Base-by-base conservation (phyloP, 2,329 filamentous ascomycete genomes). In the Verticillium nonalfalfae region DNA sequence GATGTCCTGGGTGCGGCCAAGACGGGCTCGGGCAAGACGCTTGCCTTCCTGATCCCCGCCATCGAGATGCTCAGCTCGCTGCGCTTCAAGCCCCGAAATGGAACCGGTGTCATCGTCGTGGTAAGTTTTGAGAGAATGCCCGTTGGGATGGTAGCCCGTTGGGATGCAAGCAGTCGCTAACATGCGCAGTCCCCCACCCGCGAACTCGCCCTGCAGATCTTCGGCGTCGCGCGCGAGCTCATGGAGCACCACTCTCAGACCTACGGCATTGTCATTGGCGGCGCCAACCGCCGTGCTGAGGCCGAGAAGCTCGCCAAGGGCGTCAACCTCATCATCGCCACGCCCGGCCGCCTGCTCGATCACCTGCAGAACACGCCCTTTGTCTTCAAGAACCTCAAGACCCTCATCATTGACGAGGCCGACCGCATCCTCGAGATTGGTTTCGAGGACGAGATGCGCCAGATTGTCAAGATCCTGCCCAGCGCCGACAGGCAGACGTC, bases 371-470 rank as follows among this genome's bases (percentile, higher is more conserved):
- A 94, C 73, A 98, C 95, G 0, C 89, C 90, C 21, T 98, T 98
- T 66, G 80, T 88, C 50, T 97, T 91, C 84, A 96, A 96, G 82
- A 97, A 97, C 75, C 78, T 97, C 68, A 93, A 93, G 75, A 90
- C 92, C 1, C 82, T 99, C 39, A 86, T 99, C 67, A 97, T 98
- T 67, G 95, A 99, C 70, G 95, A 99, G 78, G 95, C 95, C 18
- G 95, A 99, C 74, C 89, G 95, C 57, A 97, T 99, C 65, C 80
- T 99, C 55, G 95, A 99, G 78, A 91, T 97, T 65, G 94, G 95
- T 69, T 99, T 99, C 81, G 95, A 99, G 76, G 95, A 98, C 71
- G 95, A 99, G 78, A 97, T 99, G 90, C 85, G 91, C 66, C 90
- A 96, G 74, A 97, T 99, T 68, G 89, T 98, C 75, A 96, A 96